Base-by-base conservation (phyloP, 495 filamentous ascomycete species). In the Xylaria cubensis region DNA sequence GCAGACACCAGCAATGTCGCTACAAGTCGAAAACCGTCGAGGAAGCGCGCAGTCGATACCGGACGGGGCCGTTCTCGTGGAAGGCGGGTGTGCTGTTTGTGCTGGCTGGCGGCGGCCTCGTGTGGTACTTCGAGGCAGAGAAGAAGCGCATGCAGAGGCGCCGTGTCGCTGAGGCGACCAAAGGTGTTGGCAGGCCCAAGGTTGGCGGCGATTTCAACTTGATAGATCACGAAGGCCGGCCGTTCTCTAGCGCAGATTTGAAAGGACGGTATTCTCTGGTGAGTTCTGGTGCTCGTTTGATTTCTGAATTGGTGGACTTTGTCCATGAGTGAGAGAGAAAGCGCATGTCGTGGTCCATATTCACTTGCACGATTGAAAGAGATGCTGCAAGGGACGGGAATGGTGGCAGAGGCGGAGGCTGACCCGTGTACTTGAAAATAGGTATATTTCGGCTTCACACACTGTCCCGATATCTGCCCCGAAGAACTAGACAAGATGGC, bases 401-500 rank as follows among this genome's bases (percentile, higher is more conserved):
- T 26, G 13, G n/a, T 32, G 53, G 9, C 15, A 51, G 15, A 24
- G 10, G 39, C 17, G 59, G 9, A 63, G 6, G 64, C 71, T 73
- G 39, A 73, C 58, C 26, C 8, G 55, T 19, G 3, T 15, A 17
- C 24, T 64, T 44, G 42, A 0, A 17, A 53, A 50, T 36, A 86
- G 92, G 90, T 98, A 56, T 99, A 99, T 82, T 99, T 98, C 80
- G 96, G 96, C 75, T 99, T 99, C 90, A 94, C 94, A 17, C 94
- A 97, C 82, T 99, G 96, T 80, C 96, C 96, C 15, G 96, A 99
- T 82, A 99, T 99, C 81, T 99, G 96, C 86, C 96, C 96, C 39
- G 96, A 99, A 75, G 96, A 99, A 85, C 91, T 99, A 66, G 96
- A 99, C 81, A 99, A 99, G 84, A 97, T 99, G 94, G 93, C 95